Evolutionary conservation across 768 basidiomycete genomes (phyloP), one percentile per base, ranked within the genome.

Genomic region (Suillus cothurnatus): DNA sequence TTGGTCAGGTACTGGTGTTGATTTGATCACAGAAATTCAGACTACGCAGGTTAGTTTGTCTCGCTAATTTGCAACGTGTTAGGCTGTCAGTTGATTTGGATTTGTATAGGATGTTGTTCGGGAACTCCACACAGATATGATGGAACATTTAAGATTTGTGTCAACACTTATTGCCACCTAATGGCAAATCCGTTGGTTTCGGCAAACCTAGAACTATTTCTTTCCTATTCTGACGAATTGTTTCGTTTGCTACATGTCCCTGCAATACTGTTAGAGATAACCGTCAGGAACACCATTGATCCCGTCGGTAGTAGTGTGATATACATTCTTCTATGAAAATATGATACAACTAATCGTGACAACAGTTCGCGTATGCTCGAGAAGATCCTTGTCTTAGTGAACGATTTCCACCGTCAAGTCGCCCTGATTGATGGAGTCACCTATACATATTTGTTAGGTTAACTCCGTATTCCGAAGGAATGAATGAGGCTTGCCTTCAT

Each of bases 371-470:
- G 52, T 50, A 66, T 64, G 21, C 56, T 56, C 53, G 61, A 61
- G 62, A 47, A 59, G 47, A 61, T 31, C 15, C 60, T 61, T 64
- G 45, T 26, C 64, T 80, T 70, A 90, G 73, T 92, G 90, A 61
- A 88, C 87, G 71, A 97, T 96, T 80, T 96, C 95, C 62, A 93
- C 91, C 32, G 88, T 87, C 74, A 97, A 81, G 77, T 98, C 96
- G 56, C 95, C 95, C 79, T 96, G 94, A 77, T 90, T 91, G 81
- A 98, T 93, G 32, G 94, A 95, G 77, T 99, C 97, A 68, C 93
- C 92, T 93, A 61, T 31, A 39, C 60, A 65, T 32, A 43, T 31
- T 31, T 19, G 60, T 52, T 32, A 64, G 23, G 71, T 26, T 68
- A 21, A 31, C n/a, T 55, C 31, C 15, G 49, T 26, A 61, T 47